Evolutionary conservation across 139 green algal genomes (phyloP), one percentile per base, ranked within the genome.

Genomic region (Raphidocelis subcapitata): DNA sequence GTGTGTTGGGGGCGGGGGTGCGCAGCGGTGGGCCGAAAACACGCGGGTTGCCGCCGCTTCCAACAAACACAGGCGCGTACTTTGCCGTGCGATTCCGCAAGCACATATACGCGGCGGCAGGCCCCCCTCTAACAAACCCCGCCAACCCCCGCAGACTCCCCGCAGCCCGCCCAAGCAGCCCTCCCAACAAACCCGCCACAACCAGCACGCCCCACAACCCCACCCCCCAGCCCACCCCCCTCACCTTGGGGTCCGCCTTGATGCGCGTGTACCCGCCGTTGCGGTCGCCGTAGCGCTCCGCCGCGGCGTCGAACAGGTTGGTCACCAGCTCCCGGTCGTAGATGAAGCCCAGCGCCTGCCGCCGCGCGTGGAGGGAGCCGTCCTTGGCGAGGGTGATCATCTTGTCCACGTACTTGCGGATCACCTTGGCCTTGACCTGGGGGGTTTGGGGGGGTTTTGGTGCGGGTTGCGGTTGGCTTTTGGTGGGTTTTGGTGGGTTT

Each of bases 341-440:
- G 0, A 99, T 63, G 77, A 94, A 99, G 5, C 72, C 86, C 60
- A 97, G 76, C 3, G 93, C 95, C 75, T 97, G 95, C 51, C 72
- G 51, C 32, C 72, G 72, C 69, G 72, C 72, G 31, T 78, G 72
- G 51, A 98, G 82, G 33, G 75, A 86, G 44, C 92, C 94, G 31
- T 91, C 81, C 90, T 98, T 98, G 44, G 95, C 95, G 62, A 99
- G 85, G n/a, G 85, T 92, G 65, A 99, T 99, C 87, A 99, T 98
- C 72, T 98, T 93, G 81, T 99, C 96, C 31, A 98, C 95, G 62
- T 92, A 91, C 71, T 94, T 94, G 33, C 92, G 84, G 56, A 98
- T 94, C 15, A 94, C 96, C 84, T 97, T 98, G 60, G 96, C 96
- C 67, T 88, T 86, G 10, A 90, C 74, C 92, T 96, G 81, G 12